Base-by-base conservation (phyloP, 257 asterid genomes). In the Fraxinus quadrangulata region DNA sequence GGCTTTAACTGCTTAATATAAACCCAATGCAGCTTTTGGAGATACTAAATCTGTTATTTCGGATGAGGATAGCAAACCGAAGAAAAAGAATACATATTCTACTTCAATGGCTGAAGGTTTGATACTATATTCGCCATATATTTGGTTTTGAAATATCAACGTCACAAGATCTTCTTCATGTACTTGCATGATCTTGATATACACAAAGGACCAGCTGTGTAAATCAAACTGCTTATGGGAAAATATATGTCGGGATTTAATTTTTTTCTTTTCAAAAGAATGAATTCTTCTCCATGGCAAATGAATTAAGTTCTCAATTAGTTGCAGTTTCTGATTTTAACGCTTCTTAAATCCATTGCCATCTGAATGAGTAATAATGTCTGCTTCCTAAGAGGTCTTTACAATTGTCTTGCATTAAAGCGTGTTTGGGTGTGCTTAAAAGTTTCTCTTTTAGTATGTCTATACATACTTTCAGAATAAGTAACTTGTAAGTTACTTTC, bases 101-200 rank as follows among this genome's bases (percentile, higher is more conserved):
- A 54, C 75, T 78, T 87, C 88, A 14, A 24, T 10, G 6, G 34
- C 24, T 75, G 89, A 85, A 89, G 97, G 92, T 91, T 21, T 8
- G 77, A n/a, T 26, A 54, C 49, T 66, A 36, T 12, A 66, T 40
- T 6, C 34, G 42, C 72, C 51, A 56, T 66, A 14, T 9, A 24
- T 16, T 49, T 78, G 49, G 34, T 42, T 63, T 47, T 47, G 76
- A 68, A 45, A 75, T 6, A 16, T 76, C 59, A 33, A 51, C 45
- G 47, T 70, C 63, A 0, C 14, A 23, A 34, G 40, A 51, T 75
- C 70, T 31, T 26, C 24, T 7, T 42, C 39, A 37, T 75, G 19
- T 39, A 42, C 45, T 66, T 76, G 40, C 34, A 47, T 14, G 59
- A 47, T 47, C 21, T 14, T 16, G 59, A 47, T 47, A 47, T 47